Percentiles rank a stretch among this genome's conserved stretches.
These are phyloP conservation scores for Aspergillus bombycis DNA, from an alignment of 2,329 filamentous ascomycete genomes.

Conservation along the genomic window DNA sequence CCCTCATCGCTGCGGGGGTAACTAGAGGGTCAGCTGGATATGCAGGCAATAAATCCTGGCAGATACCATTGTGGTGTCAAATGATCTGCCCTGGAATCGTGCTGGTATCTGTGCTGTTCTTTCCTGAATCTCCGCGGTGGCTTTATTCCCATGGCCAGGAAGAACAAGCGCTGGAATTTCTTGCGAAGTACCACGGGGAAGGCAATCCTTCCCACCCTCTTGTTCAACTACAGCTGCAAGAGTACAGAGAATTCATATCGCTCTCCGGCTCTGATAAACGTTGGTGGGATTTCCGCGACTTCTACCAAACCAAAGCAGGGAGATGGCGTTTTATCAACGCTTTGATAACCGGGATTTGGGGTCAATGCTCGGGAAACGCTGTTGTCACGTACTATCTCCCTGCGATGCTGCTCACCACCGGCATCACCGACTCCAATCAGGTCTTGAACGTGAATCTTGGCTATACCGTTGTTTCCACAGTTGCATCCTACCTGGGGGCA, in stretches of 20 bases:
- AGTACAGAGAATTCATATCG: slow-evolving; percentile 36
- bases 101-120: slow-evolving; percentile 39
- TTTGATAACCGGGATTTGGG: slow-evolving; percentile 13
- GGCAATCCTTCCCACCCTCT: slow-evolving; percentile 46
- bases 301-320: slow-evolving; percentile 2
- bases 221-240: slow-evolving; percentile 46
- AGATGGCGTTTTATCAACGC: slow-evolving; percentile 14
- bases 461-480: slow-evolving; percentile 58
- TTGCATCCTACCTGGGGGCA: slow-evolving; percentile 57
- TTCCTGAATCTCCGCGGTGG: slow-evolving; percentile 50
- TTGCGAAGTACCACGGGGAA: slow-evolving; percentile 48
- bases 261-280: slow-evolving; percentile 35
- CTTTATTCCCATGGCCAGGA: slow-evolving; percentile 22
- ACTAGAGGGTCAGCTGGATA: slow-evolving; percentile 50
- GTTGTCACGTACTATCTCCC: slow-evolving; percentile 59
- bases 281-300: slow-evolving; percentile 29
- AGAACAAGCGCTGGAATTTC: slow-evolving; percentile 36
- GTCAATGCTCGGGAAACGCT: slow-evolving; percentile 19
- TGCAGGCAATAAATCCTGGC: slow-evolving; percentile 57
- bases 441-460: slow-evolving; percentile 60
- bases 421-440: slow-evolving; percentile 51
- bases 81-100: slow-evolving; percentile 52
- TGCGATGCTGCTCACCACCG: slow-evolving; percentile 56
- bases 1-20: slow-evolving; percentile 58
- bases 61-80: slow-evolving; percentile 61